phyloP scores from a whole-genome alignment of 352 stramenopile genomes.

The Paralagenidium karlingii region DNA sequence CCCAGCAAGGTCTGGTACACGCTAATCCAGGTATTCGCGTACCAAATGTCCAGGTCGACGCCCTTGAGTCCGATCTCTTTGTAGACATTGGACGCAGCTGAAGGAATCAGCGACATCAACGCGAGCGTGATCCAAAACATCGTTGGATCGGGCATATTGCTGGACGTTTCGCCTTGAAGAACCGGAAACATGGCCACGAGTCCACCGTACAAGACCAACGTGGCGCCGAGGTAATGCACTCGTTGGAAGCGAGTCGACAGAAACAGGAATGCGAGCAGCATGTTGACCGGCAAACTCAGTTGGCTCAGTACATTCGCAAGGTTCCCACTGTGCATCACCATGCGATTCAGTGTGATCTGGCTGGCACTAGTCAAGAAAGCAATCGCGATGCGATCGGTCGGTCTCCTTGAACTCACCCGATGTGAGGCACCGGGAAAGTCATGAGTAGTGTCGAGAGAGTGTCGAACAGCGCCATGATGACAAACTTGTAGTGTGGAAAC shows the following conservation, averaged over 20 bases:
- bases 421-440: constrained; percentile 71
- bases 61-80: constrained; percentile 84
- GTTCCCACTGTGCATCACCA: constrained; percentile 59
- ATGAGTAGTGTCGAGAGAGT: constrained; percentile 71
- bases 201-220: constrained; percentile 74
- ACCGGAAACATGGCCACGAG: constrained; percentile 76
- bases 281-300: constrained; percentile 80
- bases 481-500: constrained; percentile 81
- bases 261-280: constrained; percentile 71
- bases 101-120: constrained; percentile 54
- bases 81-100: constrained; percentile 74
- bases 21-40: constrained; percentile 77
- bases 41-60: constrained; percentile 82
- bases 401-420: too few species aligned
- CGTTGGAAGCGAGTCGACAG: constrained; percentile 70
- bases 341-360: too few species aligned
- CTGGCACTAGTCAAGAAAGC: not conserved
- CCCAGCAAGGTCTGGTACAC: constrained; percentile 74
- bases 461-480: constrained; percentile 78
- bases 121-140: constrained; percentile 66
- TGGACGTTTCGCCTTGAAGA: constrained; percentile 43
- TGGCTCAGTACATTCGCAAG: constrained; percentile 78
- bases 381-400: constrained; percentile 1
- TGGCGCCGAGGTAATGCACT: constrained; percentile 74
- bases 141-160: constrained; percentile 64